Evolutionary conservation across 2,329 filamentous ascomycete genomes (phyloP).

Genomic region (Xylaria sp.): DNA sequence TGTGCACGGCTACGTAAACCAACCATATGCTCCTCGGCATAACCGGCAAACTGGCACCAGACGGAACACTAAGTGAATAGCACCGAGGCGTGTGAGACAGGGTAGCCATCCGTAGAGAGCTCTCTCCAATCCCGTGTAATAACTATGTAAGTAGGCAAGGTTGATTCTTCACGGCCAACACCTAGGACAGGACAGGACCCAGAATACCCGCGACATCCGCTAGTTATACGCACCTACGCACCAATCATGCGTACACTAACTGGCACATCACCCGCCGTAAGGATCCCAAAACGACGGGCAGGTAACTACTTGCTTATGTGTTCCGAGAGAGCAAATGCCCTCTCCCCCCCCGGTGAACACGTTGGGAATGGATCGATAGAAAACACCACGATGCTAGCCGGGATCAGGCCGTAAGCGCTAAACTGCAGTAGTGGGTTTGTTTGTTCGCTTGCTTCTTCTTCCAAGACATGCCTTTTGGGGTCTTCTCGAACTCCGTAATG

Average conservation of each 20-base stretch:
- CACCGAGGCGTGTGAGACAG: slow-evolving; percentile 9
- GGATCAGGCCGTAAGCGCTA: slow-evolving; percentile 21
- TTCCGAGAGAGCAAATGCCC: not conserved
- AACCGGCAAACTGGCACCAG: slow-evolving; percentile 21
- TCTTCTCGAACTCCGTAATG: slow-evolving; percentile 21
- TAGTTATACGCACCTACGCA: not conserved
- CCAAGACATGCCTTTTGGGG: slow-evolving; percentile 10
- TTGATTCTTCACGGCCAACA: no score
- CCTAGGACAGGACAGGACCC: not conserved
- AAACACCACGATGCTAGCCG: not conserved
- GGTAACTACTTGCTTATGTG: not conserved
- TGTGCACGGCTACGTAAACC: no score
- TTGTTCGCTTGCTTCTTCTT: not conserved
- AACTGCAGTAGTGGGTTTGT: not conserved
- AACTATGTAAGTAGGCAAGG: no score
- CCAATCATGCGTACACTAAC: not conserved
- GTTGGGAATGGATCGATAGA: slow-evolving; percentile 4
- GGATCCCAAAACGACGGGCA: not conserved
- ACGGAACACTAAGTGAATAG: slow-evolving; percentile 3
- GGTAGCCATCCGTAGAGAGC: not conserved
- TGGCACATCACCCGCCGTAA: not conserved
- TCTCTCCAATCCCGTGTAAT: slow-evolving; percentile 1
- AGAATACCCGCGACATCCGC: slow-evolving; percentile 1
- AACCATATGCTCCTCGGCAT: slow-evolving; percentile 13
- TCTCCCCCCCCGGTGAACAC: not conserved